Percentiles rank a stretch among this genome's conserved stretches.
These are phyloP conservation scores for Multifurca ochricompacta DNA, from an alignment of 768 basidiomycete species.

Conservation along the genomic window DNA sequence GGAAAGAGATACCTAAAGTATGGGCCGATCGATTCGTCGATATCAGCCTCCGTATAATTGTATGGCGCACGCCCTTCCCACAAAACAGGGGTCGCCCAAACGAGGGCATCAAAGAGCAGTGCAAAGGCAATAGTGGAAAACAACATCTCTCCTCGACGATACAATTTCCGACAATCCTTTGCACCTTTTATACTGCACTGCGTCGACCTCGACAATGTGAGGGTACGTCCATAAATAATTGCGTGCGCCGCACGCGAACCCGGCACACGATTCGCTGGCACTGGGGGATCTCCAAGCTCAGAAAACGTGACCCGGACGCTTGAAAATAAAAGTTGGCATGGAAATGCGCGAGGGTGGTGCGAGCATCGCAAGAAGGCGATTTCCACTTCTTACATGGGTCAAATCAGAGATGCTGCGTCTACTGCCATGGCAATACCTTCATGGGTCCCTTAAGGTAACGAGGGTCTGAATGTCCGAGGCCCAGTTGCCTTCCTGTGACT, in stretches of 20 bases:
- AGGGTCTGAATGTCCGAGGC: too few species aligned
- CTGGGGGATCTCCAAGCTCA: not conserved
- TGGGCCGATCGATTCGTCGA: constrained; percentile 42
- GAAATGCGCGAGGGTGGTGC: too few species aligned
- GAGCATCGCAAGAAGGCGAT: not conserved
- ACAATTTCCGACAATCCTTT: not conserved
- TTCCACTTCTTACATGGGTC: not conserved
- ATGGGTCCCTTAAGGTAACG: too few species aligned
- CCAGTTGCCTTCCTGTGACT: too few species aligned
- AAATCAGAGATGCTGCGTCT: not conserved
- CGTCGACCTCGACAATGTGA: not conserved
- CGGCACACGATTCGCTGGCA: not conserved
- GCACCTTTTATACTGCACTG: not conserved
- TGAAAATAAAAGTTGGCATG: not conserved
- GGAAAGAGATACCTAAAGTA: constrained; percentile 42
- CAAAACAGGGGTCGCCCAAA: constrained; percentile 30
- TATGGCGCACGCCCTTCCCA: constrained; percentile 49
- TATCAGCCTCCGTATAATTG: constrained; percentile 34
- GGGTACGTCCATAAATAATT: too few species aligned
- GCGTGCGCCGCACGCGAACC: too few species aligned
- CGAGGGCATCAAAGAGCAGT: constrained; percentile 2
- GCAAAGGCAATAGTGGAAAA: not conserved
- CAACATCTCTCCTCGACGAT: not conserved
- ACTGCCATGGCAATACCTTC: too few species aligned
- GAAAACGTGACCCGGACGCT: not conserved